These are phyloP conservation scores for Ogataea glucozyma DNA, from an alignment of 805 yeast species.

Conservation along the genomic window DNA sequence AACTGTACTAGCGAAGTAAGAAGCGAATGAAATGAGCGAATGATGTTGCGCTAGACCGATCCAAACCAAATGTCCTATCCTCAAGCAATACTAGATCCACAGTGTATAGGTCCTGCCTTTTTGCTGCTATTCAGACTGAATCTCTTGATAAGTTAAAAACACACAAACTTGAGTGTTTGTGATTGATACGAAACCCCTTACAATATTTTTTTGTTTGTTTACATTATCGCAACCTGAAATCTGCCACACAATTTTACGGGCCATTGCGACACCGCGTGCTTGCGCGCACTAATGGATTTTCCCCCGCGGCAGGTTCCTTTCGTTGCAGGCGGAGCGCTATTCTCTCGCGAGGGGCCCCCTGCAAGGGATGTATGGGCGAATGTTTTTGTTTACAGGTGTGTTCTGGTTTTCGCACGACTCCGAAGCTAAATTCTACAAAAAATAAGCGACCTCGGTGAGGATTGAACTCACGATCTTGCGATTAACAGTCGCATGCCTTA, in stretches of 20 bases:
- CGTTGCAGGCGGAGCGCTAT: no score
- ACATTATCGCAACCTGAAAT: constrained; percentile 13
- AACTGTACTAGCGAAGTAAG: constrained; percentile 11
- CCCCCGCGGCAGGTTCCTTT: background rate
- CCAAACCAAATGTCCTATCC: constrained; percentile 2
- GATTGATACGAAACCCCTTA: constrained; percentile 6
- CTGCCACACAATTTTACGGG: constrained; percentile 11
- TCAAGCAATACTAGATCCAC: constrained; percentile 7
- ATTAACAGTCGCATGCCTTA: constrained; percentile 32
- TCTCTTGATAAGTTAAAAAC: no score
- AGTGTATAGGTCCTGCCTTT: constrained; percentile 10
- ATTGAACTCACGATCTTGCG: constrained; percentile 32
- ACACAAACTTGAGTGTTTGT: no score
- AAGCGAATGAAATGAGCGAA: constrained; percentile 13
- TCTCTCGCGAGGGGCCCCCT: no score
- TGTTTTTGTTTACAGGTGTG: constrained; percentile 9
- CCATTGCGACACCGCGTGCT: background rate
- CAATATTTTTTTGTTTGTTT: constrained; percentile 14
- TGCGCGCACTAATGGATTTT: background rate
- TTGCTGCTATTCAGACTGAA: background rate
- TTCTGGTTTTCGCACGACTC: constrained; percentile 4
- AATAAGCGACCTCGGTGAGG: constrained; percentile 29
- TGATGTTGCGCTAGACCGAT: constrained; percentile 7
- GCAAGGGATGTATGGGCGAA: constrained; percentile 8
- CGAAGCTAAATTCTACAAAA: constrained; percentile 10